Base-by-base conservation (phyloP, 331 rosid species). In the Spiraea crenata region DNA sequence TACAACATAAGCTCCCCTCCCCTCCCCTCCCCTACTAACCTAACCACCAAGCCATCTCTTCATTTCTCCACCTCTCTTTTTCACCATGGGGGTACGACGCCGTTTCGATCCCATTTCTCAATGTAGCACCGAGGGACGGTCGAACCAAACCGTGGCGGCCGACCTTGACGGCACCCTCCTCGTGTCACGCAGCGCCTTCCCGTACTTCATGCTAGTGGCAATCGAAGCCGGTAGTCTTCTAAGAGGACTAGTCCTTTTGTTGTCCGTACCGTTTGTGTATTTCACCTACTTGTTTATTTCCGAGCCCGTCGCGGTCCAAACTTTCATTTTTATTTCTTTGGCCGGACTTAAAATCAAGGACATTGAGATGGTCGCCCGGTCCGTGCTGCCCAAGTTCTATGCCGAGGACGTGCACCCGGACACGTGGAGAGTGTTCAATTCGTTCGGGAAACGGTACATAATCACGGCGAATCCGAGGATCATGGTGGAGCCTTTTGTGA, bases 171-270 rank as follows among this genome's bases (percentile, higher is more conserved):
- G 99, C 67, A 91, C 99, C 0, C 91, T 93, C 12, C 86, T 91
- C 3, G 57, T 86, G 31, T 91, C 99, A 0, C 65, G 78, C 0
- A 85, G 77, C 16, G 97, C 96, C 42, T 93, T 93, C 47, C 97
- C 99, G 0, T 93, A 93, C 78, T 93, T 78, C 91, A 80, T 93
- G 97, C 97, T 93, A 1, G 73, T 93, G 0, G 99, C 99, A 46
- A 65, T 91, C 3, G 99, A 93, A 67, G 99, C 97, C 9, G 99
- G 99, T 0, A 93, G 92, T 65, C 57, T 89, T 63, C 39, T 91
- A 1, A 79, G 99, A 34, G 97, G 83, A 2, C 76, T 93, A 0
- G 1, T 91, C 4, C 90, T 93, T n/a, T 70, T 93, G 1, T 46
- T 45, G 0, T 77, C 90, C 0, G 87, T 82, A 6, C 99, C 99